These are phyloP conservation scores for Kwoniella shandongensis DNA, from an alignment of 768 basidiomycete genomes.

Conservation along the genomic window DNA sequence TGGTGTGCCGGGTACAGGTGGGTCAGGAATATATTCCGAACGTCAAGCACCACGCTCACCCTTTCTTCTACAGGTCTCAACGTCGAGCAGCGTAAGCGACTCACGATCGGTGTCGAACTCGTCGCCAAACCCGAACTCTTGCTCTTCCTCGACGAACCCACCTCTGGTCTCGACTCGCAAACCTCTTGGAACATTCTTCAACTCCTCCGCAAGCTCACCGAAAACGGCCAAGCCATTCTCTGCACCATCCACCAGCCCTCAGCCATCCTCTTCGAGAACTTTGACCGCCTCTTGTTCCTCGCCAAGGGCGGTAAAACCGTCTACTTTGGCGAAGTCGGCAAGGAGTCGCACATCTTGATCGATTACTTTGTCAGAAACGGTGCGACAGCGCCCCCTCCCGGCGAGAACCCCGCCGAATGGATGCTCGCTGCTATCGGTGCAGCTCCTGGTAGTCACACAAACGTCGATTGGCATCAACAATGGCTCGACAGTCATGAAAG, in stretches of 20 bases:
- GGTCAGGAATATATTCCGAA: too few species aligned
- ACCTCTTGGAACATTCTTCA: conserved; percentile 78
- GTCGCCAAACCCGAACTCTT: conserved; percentile 55
- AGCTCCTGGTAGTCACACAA: conserved; percentile 61
- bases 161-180: conserved; percentile 67
- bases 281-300: conserved; percentile 61
- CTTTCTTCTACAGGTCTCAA: conserved; percentile 54
- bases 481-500: conserved; percentile 64
- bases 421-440: conserved; percentile 80
- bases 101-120: conserved; percentile 55
- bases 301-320: conserved; percentile 83
- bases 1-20: conserved; percentile 49
- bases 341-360: conserved; percentile 66
- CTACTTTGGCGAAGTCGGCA: conserved; percentile 88
- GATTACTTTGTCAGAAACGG: conserved; percentile 76
- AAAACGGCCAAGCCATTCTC: conserved; percentile 55
- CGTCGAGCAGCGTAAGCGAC: conserved; percentile 39
- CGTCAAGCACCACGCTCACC: too few species aligned
- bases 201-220: conserved; percentile 55
- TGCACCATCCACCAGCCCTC: conserved; percentile 61
- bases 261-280: conserved; percentile 79
- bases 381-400: conserved; percentile 65
- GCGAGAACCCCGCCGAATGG: conserved; percentile 66
- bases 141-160: conserved; percentile 59
- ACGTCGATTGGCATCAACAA: conserved; percentile 65